Evolutionary conservation across 2,329 filamentous ascomycete species (phyloP), one percentile per base, ranked within the genome.

Genomic region (Cercospora sp.): DNA sequence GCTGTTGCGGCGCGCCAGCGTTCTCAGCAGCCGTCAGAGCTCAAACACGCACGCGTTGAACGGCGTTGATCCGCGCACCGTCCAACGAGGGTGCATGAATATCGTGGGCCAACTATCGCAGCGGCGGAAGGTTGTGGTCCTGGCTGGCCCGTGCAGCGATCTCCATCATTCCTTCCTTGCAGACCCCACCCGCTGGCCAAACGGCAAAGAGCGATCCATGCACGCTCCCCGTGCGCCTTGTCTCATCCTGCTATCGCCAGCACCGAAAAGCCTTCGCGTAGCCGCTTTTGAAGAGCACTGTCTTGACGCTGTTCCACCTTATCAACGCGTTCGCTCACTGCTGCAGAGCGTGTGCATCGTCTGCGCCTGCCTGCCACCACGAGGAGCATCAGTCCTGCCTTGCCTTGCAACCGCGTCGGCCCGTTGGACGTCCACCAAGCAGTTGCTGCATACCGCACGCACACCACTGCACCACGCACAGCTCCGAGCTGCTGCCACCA

Each of bases 391-490:
- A 55, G 45, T 51, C 61, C 6, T 53, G 30, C 12, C 61, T 32
- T 63, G 59, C 59, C 59, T 26, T 53, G 61, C 61, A 63, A 63
- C 61, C 61, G 61, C 28, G 61, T 45, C 61, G 61, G 32, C 40
- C 43, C 61, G 61, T 40, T 61, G 34, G 9, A 18, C 37, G 10
- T 18, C 16, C 58, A 60, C 26, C 24, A 18, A n/a, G 60, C 60
- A 62, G 40, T 40, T 16, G 37, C 59, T 6, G 32, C 59, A 61
- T 34, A 34, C 34, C 60, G 43, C 49, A 24, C 26, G 26, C 61
- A 16, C 53, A 58, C 53, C 53, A 58, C 26, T 28, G 21, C 49
- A 53, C 49, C 49, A 55, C 51, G 51, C 43, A 49, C 49, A 26
- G 21, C 18, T 28, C 18, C 49, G 26, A 21, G 49, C 49, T 53